Evolutionary conservation across 2,329 filamentous ascomycete species (phyloP), one percentile per base, ranked within the genome.

Genomic region (Bisporella sp.): DNA sequence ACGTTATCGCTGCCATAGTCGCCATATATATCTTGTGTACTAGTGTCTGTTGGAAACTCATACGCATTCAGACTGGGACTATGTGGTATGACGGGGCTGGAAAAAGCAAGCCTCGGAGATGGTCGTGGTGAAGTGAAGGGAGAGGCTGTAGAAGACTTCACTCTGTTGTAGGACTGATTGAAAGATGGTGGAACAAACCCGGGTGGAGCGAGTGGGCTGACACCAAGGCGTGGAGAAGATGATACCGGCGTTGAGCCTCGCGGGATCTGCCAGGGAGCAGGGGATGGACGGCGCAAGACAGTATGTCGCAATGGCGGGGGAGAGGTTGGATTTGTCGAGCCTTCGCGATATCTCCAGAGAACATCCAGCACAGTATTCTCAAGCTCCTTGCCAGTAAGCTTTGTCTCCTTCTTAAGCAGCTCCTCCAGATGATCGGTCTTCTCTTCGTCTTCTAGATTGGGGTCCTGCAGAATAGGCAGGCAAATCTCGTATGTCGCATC

Each of bases 31-130:
- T 97, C 91, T 42, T 85, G 84, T 13, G 87, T 82, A 45, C 83
- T 88, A 21, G 84, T 78, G 62, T 96, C 90, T 64, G 82, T 92
- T 45, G 82, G 79, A 70, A 96, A 96, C 68, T 96, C 89, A 71
- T 97, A 99, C 48, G 91, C 89, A 71, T 95, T 96, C 56, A 97
- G 71, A 65, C 81, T 95, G 39, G 93, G 93, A 61, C 91, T 96
- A 68, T 97, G 89, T 4, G 93, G 93, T 61, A 97, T 96, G 47
- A 79, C 81, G 29, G 93, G 93, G 45, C 89, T 92, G 6, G 90
- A 89, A 65, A 95, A 86, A 41, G 89, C 89, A 49, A 97, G 82
- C 57, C 92, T 84, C 31, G 93, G 93, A 11, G 92, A 97, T 9
- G 93, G 91, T 47, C 91, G 85, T 31, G 93, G 93, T 7, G 92